These are phyloP conservation scores for Polyporus arcularius DNA, from an alignment of 768 basidiomycete genomes.

Conservation along the genomic window DNA sequence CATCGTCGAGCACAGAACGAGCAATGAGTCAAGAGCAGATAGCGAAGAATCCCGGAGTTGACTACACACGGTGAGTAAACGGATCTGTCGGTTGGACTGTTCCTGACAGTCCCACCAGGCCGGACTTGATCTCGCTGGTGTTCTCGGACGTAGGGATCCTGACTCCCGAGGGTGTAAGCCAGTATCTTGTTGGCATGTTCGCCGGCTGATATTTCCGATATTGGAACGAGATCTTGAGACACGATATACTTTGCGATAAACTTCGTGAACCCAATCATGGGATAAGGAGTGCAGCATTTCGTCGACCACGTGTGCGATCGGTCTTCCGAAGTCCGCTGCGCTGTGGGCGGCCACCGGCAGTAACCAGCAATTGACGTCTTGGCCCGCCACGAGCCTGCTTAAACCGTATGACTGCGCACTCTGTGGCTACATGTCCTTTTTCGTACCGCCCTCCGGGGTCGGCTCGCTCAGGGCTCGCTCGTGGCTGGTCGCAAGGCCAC, in stretches of 20 bases:
- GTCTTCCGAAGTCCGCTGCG: slow-evolving; percentile 11
- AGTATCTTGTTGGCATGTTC: slow-evolving; percentile 95
- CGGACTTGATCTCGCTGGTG: slow-evolving; percentile 91
- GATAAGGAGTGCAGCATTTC: slow-evolving; percentile 23
- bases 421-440: background rate
- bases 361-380: slow-evolving; percentile 3
- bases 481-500: background rate
- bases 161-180: slow-evolving; percentile 91
- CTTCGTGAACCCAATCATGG: slow-evolving; percentile 26
- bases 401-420: background rate
- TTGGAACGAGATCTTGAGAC: slow-evolving; percentile 26
- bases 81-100: slow-evolving; percentile 4
- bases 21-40: slow-evolving; percentile 84
- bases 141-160: slow-evolving; percentile 94
- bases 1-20: slow-evolving; percentile 26
- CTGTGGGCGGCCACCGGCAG: slow-evolving; percentile 1
- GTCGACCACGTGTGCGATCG: slow-evolving; percentile 22
- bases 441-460: background rate
- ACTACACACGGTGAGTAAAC: slow-evolving; percentile 79
- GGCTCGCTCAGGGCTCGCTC: background rate
- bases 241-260: slow-evolving; percentile 43
- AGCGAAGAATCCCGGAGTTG: slow-evolving; percentile 83
- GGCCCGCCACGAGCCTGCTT: background rate
- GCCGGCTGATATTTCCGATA: slow-evolving; percentile 51
- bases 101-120: slow-evolving; percentile 45